Percentiles rank a stretch among this genome's conserved stretches.
Evolutionary conservation across 331 rosid genomes (phyloP).

Genomic region (Acacia pycnantha): DNA sequence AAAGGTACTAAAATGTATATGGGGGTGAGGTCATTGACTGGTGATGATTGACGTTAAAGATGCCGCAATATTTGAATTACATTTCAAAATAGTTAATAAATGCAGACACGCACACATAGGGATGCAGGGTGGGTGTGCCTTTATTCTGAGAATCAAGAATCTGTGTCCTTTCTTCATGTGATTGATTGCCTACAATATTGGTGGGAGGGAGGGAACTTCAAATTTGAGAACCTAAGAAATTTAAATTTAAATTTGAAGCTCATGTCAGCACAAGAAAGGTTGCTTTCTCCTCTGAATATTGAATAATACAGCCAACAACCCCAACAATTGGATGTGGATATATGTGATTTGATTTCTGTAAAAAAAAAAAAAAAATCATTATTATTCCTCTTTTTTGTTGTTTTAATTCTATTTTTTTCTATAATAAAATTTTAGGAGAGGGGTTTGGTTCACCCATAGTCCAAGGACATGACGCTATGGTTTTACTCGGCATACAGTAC

Average conservation of each 20-base stretch:
- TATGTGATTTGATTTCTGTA: not conserved
- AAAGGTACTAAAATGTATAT: no score
- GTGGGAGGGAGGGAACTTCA: slow-evolving; percentile 1
- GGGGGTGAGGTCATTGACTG: not conserved
- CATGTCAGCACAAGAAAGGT: not conserved
- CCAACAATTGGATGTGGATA: not conserved
- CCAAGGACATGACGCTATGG: no score
- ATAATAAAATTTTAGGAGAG: no score
- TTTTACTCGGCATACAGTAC: no score
- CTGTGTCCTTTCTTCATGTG: not conserved
- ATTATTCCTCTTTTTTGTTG: not conserved
- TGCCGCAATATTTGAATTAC: not conserved
- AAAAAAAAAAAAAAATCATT: not conserved
- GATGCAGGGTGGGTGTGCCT: not conserved
- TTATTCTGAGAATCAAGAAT: not conserved
- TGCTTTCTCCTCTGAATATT: not conserved
- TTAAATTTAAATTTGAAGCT: not conserved
- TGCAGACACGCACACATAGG: not conserved
- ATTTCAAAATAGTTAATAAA: not conserved
- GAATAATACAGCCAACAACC: not conserved
- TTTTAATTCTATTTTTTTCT: no score
- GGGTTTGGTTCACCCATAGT: no score
- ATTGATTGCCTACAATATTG: not conserved
- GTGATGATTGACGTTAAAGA: not conserved
- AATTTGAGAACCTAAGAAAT: not conserved